A percentile compares a stretch with the other conserved stretches of the same genome.
phyloP scores from a whole-genome alignment of 2,329 filamentous ascomycete genomes.

The Calonectria pauciramosa region DNA sequence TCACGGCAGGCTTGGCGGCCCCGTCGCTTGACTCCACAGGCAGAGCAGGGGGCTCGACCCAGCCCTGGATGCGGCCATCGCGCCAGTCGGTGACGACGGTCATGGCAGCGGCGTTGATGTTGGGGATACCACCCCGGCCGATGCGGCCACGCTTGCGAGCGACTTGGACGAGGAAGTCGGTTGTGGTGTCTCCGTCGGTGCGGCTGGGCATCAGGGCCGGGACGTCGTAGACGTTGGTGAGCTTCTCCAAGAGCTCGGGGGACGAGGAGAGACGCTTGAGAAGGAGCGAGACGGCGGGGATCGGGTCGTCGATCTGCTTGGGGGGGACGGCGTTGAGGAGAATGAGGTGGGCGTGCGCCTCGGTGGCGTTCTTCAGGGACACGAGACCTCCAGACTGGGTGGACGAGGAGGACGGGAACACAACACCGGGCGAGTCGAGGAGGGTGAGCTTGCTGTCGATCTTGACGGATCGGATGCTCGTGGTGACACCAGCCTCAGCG shows the following conservation, averaged over 20 bases:
- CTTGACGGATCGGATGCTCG: conserved; percentile 89
- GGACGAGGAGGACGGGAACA: conserved; percentile 80
- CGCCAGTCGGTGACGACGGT: conserved; percentile 97
- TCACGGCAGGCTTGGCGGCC: conserved; percentile 51
- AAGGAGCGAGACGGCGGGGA: conserved; percentile 89
- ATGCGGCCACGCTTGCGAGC: conserved; percentile 92
- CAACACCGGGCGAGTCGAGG: conserved; percentile 93
- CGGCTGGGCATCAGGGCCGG: conserved; percentile 79
- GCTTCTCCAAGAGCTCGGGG: conserved; percentile 80
- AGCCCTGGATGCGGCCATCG: conserved; percentile 94
- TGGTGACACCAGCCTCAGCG: conserved; percentile 93
- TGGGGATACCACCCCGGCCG: conserved; percentile 90
- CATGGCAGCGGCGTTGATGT: conserved; percentile 88
- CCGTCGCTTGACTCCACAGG: conserved; percentile 60
- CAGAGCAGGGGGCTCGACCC: conserved; percentile 83
- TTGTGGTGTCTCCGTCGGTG: conserved; percentile 81
- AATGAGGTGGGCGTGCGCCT: conserved; percentile 86
- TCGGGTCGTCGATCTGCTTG: conserved; percentile 92
- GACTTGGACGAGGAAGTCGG: conserved; percentile 94
- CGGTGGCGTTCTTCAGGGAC: conserved; percentile 71
- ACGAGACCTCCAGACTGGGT: conserved; percentile 57
- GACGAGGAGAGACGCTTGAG: conserved; percentile 83
- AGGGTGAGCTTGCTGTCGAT: conserved; percentile 94
- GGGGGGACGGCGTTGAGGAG: conserved; percentile 93
- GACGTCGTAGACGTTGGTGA: conserved; percentile 87